Evolutionary conservation across 2,329 filamentous ascomycete genomes (phyloP), one percentile per base, ranked within the genome.

Genomic region (Paracoccidioides lutzii): DNA sequence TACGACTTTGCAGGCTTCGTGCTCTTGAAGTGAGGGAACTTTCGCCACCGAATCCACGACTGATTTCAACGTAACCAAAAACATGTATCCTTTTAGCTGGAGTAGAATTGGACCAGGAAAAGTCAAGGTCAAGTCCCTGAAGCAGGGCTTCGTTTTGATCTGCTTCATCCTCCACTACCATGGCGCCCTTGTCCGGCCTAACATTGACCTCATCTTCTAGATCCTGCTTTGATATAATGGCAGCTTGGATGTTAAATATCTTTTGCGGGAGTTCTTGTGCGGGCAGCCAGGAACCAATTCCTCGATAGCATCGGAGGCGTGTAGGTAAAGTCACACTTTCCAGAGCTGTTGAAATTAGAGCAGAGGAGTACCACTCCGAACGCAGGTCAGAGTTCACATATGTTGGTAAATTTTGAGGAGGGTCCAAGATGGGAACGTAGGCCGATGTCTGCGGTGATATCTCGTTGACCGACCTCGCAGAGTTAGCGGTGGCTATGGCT

Each of bases 311-410:
- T 30, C 70, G 66, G 51, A 72, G 63, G 30, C 91, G 80, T 0
- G 88, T 84, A 5, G 88, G 87, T 12, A 97, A 72, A 0, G 85
- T 88, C 38, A 85, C 81, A 30, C 82, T 88, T 69, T 97, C 93
- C 10, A 95, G 67, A 1, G 86, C 87, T 0, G 87, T 78, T 12
- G 83, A 81, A 59, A 95, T 78, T 12, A 96, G 72, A 2, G 86
- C 90, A 10, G 88, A 85, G 3, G 81, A 81, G 63, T 94, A 83
- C 93, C 93, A 98, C 55, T 78, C 73, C 0, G 87, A 93, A 6
- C 73, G 69, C 8, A 69, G 61, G 62, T 90, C 80, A 12, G 93
- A 61, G 2, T 70, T 70, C 4, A 90, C 67, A 59, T 81, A 82
- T 2, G 68, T 61, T 1, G 85, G 82, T 32, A 85, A 61, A 40